phyloP scores from a whole-genome alignment of 257 asterid species.

The Primulina tabacum region DNA sequence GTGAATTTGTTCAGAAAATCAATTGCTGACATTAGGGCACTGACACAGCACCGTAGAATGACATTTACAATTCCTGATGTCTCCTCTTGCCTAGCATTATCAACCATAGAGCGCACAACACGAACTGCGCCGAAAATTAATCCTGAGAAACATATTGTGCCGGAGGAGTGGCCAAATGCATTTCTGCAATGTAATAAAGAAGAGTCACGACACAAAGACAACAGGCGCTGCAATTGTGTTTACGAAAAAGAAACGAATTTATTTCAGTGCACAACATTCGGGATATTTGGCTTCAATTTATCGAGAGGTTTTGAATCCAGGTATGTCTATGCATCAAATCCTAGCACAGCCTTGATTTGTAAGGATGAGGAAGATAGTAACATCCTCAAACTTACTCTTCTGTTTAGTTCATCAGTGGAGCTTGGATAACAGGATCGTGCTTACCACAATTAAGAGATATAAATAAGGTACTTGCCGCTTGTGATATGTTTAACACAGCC shows the following conservation, averaged over 20 bases:
- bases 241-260: background rate
- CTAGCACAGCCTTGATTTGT: background rate
- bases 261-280: background rate
- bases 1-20: slow-evolving; percentile 95
- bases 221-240: background rate
- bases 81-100: slow-evolving; percentile 79
- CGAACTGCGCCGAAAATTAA: slow-evolving; percentile 57
- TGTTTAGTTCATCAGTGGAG: background rate
- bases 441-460: background rate
- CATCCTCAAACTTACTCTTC: background rate
- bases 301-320: background rate
- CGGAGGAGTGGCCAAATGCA: slow-evolving; percentile 89
- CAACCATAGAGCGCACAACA: slow-evolving; percentile 75
- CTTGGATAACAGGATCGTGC: background rate
- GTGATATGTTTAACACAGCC: background rate
- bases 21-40: slow-evolving; percentile 59
- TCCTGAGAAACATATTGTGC: slow-evolving; percentile 92
- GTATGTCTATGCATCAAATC: background rate
- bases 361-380: background rate
- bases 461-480: background rate
- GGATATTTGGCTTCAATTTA: background rate
- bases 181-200: slow-evolving; percentile 48
- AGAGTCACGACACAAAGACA: slow-evolving; percentile 9
- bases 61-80: slow-evolving; percentile 76
- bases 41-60: slow-evolving; percentile 70